Evolutionary conservation across 78 protist genomes (phyloP).

Genomic region (Dictyostelium citrinum): DNA sequence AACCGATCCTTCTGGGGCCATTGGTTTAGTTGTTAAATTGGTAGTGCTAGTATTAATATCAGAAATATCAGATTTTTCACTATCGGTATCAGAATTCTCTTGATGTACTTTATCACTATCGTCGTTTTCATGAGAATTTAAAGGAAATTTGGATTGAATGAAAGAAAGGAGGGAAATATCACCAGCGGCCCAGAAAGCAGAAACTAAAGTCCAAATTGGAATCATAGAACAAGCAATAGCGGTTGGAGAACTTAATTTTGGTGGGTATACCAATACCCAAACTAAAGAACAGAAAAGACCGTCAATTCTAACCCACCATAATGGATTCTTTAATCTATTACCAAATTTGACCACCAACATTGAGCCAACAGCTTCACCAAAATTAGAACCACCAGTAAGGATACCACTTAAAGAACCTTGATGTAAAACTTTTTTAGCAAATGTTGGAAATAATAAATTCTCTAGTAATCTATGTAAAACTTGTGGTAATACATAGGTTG

Average conservation of each 20-base stretch:
- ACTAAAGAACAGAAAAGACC: conserved; percentile 29
- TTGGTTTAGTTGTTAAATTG: background rate
- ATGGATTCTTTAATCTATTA: conserved; percentile 49
- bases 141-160: conserved; percentile 58
- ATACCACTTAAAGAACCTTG: conserved; percentile 71
- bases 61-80: conserved; percentile 11
- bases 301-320: conserved; percentile 72
- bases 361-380: conserved; percentile 54
- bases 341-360: conserved; percentile 57
- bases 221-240: conserved; percentile 27
- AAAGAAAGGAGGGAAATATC: conserved; percentile 56
- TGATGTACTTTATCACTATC: background rate
- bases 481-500: conserved; percentile 71
- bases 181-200: conserved; percentile 69
- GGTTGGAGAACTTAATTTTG: conserved; percentile 1
- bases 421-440: conserved; percentile 50
- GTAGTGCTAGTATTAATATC: background rate
- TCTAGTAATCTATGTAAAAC: conserved; percentile 62
- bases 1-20: background rate
- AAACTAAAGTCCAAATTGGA: conserved; percentile 24
- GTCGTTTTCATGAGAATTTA: background rate
- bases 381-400: conserved; percentile 59
- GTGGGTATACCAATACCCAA: conserved; percentile 74
- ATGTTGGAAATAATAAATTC: conserved; percentile 51
- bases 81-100: background rate